A percentile compares a stretch with the other conserved stretches of the same genome.
Conservation (phyloP, 352 stramenopile genomes). For the Phytophthora sansomeana region DNA sequence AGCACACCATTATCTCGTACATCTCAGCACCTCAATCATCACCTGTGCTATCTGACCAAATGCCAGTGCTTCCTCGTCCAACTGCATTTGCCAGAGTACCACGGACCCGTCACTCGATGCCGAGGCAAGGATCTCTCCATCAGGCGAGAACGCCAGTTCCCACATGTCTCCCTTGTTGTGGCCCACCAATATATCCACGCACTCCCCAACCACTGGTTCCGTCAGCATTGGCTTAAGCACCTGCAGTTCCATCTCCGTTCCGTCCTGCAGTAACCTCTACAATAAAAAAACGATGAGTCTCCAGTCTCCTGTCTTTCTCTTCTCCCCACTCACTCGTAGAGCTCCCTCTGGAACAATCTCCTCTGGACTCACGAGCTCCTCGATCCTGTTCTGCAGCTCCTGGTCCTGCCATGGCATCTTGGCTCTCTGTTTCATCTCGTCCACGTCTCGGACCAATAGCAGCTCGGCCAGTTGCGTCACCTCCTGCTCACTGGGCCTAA, state of each 20-base stretch:
- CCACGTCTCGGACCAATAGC: slow-evolving; percentile 59
- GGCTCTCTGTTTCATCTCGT: slow-evolving; percentile 45
- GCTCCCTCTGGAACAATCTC: slow-evolving; percentile 72
- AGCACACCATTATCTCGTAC: background rate
- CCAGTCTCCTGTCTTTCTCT: background rate
- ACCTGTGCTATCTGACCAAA: slow-evolving; percentile 22
- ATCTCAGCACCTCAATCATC: background rate
- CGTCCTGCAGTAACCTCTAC: slow-evolving; percentile 55
- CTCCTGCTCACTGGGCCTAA: slow-evolving; percentile 53
- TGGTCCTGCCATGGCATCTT: slow-evolving; percentile 53
- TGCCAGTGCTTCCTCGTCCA: slow-evolving; percentile 15
- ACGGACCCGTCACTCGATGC: slow-evolving; percentile 81
- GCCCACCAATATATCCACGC: slow-evolving; percentile 49
- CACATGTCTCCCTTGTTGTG: slow-evolving; percentile 66
- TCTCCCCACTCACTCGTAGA: slow-evolving; percentile 47
- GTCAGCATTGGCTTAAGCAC: slow-evolving; percentile 13
- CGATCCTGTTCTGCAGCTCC: slow-evolving; percentile 55
- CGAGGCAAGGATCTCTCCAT: slow-evolving; percentile 81
- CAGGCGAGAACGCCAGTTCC: slow-evolving; percentile 81
- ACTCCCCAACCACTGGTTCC: slow-evolving; percentile 41
- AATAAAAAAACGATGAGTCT: background rate
- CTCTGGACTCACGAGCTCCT: slow-evolving; percentile 66
- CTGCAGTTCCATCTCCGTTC: slow-evolving; percentile 31
- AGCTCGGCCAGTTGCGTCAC: slow-evolving; percentile 61
- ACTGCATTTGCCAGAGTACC: slow-evolving; percentile 71